phyloP scores from a whole-genome alignment of 306 rosid species.

The Nissolia schottii region DNA sequence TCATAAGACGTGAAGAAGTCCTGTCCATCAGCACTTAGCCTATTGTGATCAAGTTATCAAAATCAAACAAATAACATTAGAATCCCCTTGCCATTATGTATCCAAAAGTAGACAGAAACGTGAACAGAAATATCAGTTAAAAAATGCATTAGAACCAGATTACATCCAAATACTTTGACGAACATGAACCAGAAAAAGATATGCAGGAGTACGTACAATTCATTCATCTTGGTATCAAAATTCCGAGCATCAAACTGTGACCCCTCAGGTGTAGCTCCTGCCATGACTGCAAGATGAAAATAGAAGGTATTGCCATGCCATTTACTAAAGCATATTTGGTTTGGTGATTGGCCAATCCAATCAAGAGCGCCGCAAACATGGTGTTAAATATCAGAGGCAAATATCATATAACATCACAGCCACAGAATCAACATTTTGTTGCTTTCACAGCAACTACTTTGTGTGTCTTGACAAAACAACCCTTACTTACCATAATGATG shows the following conservation, averaged over 20 bases:
- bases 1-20: conserved; percentile 75
- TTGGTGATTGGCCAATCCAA: neutral
- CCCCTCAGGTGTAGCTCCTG: conserved; percentile 61
- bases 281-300: conserved; percentile 56
- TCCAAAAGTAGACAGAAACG: neutral
- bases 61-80: conserved; percentile 14
- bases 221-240: conserved; percentile 64
- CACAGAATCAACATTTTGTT: neutral
- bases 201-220: conserved; percentile 41
- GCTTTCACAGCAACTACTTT: neutral
- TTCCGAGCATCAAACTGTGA: conserved; percentile 66
- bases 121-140: neutral
- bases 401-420: neutral
- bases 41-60: conserved; percentile 20
- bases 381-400: too few species aligned
- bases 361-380: neutral
- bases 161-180: neutral
- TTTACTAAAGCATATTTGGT: neutral
- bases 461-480: neutral
- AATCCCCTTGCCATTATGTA: neutral
- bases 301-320: neutral
- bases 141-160: neutral
- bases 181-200: neutral
- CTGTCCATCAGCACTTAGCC: conserved; percentile 63
- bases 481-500: neutral